A percentile compares a stretch with the other conserved stretches of the same genome.
Conservation (phyloP, 1,139 yeast species). For the Debaryomyces subglobosus region DNA sequence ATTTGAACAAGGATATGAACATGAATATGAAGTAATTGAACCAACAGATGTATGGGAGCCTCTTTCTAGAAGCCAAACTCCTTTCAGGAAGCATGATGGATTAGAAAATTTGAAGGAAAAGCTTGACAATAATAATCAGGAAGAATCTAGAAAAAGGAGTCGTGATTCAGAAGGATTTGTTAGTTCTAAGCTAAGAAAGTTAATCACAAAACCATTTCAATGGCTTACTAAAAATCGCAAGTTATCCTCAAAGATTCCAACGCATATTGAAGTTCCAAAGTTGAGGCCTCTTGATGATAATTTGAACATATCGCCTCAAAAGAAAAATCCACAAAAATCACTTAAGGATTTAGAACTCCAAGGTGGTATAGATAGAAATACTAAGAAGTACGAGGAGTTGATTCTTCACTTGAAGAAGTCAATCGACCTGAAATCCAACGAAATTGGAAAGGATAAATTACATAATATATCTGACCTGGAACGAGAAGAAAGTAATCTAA, state of each 20-base stretch:
- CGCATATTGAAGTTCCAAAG: neutral
- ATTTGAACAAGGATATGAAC: slow-evolving; percentile 3
- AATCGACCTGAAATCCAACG: neutral
- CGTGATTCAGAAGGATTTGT: neutral
- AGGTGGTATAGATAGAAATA: neutral
- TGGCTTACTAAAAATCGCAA: neutral
- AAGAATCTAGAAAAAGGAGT: neutral
- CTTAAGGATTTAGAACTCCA: neutral
- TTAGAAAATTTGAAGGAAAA: neutral
- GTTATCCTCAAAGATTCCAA: neutral
- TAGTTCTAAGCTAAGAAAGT: neutral
- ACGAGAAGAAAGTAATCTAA: neutral
- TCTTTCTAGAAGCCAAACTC: slow-evolving; percentile 1
- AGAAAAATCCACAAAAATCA: neutral
- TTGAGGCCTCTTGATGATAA: neutral
- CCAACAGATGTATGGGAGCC: slow-evolving; percentile 1
- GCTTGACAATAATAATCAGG: neutral
- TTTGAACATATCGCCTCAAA: neutral
- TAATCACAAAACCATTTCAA: neutral
- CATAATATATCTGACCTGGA: neutral
- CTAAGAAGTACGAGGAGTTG: neutral
- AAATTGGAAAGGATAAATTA: neutral
- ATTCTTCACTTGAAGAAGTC: neutral
- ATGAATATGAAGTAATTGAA: neutral
- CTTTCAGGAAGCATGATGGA: neutral